These are phyloP conservation scores for Penstemon newberryi DNA, from an alignment of 257 asterid genomes.

Conservation along the genomic window DNA sequence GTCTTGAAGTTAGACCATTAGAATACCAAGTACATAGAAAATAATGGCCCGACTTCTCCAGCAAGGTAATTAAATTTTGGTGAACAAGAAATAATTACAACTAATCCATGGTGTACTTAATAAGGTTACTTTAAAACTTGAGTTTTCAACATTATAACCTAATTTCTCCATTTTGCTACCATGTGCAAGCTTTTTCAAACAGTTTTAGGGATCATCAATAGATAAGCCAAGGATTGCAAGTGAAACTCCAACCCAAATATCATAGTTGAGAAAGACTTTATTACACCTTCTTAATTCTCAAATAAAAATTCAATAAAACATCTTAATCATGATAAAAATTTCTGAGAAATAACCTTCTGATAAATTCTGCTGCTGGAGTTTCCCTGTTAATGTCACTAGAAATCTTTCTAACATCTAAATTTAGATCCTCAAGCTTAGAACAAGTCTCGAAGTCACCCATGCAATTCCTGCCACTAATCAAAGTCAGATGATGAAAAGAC, in stretches of 20 bases:
- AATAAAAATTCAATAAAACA: conserved; percentile 17
- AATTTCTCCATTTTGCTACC: background rate
- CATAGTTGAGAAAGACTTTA: background rate
- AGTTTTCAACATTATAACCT: conserved; percentile 19
- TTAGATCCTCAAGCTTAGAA: conserved; percentile 84
- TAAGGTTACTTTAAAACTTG: conserved; percentile 12
- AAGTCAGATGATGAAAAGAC: conserved; percentile 31
- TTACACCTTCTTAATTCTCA: conserved; percentile 4
- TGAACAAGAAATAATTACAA: conserved; percentile 6
- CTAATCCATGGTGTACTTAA: background rate
- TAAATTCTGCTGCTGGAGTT: conserved; percentile 47
- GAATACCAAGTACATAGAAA: background rate
- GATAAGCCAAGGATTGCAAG: conserved; percentile 16
- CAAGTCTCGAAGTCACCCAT: conserved; percentile 72
- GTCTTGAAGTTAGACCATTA: conserved; percentile 5
- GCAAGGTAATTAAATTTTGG: background rate
- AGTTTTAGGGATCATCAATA: conserved; percentile 3
- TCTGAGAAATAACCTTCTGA: conserved; percentile 50
- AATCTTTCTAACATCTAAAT: conserved; percentile 71
- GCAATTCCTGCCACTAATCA: conserved; percentile 56
- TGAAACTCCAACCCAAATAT: conserved; percentile 9
- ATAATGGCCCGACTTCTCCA: too few species aligned
- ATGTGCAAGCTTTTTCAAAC: conserved; percentile 8
- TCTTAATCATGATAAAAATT: conserved; percentile 27
- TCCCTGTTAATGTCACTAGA: conserved; percentile 44